Evolutionary conservation across 2,329 filamentous ascomycete species (phyloP).

Genomic region (Pseudopithomyces chartarum): DNA sequence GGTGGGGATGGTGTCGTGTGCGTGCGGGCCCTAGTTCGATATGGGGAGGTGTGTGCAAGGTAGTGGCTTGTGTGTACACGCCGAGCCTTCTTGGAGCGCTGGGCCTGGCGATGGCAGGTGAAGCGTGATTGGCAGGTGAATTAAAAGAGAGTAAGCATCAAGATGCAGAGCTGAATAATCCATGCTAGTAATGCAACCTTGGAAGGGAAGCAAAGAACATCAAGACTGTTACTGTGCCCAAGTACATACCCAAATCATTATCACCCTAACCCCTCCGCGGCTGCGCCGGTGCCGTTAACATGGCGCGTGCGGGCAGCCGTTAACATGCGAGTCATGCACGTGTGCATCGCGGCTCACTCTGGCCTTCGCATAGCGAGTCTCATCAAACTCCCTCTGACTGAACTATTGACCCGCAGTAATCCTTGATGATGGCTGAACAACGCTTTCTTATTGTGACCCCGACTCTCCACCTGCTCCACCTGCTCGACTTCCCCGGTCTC

Average conservation of each 20-base stretch:
- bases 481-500: background rate
- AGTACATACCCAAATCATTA: too few species aligned
- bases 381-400: conserved; percentile 6
- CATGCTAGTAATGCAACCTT: background rate
- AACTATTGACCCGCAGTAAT: background rate
- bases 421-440: background rate
- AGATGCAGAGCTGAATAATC: background rate
- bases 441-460: background rate
- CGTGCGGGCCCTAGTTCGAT: background rate
- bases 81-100: background rate
- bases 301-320: background rate
- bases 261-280: too few species aligned
- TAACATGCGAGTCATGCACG: conserved; percentile 13
- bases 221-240: too few species aligned
- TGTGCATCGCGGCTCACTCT: conserved; percentile 4
- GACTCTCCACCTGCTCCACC: background rate
- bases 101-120: background rate
- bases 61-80: background rate
- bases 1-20: background rate
- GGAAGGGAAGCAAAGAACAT: background rate
- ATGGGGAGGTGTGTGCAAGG: background rate
- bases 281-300: background rate
- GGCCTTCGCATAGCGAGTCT: background rate
- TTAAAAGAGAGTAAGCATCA: background rate
- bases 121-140: background rate